Evolutionary conservation across 176 grass and related monocot genomes (phyloP).

Genomic region (barley (Hordeum vulgare)): DNA sequence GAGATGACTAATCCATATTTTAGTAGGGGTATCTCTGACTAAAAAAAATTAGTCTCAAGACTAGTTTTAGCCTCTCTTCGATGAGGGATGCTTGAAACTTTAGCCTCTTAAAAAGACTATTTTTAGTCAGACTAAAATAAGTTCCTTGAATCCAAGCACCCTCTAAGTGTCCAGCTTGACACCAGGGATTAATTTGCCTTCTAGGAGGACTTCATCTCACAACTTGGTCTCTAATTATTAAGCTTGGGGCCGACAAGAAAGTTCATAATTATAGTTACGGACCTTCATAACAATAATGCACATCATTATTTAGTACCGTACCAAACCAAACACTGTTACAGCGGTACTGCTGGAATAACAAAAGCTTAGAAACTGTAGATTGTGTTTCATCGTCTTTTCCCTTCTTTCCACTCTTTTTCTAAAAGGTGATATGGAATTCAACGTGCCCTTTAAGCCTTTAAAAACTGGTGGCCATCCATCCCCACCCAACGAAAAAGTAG

Average conservation of each 20-base stretch:
- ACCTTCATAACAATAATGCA: neutral
- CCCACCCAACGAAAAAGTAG: neutral
- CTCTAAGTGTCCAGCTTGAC: neutral
- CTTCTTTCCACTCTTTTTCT: constrained; percentile 17
- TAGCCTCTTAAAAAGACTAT: too few relatives aligned
- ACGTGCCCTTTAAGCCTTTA: constrained; percentile 21
- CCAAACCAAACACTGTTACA: neutral
- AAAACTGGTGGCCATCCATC: constrained; percentile 7
- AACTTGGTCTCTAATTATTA: neutral
- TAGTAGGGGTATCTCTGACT: too few relatives aligned
- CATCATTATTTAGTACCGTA: neutral
- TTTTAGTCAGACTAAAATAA: too few relatives aligned
- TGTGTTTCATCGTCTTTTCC: constrained; percentile 26
- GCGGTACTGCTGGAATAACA: neutral
- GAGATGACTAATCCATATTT: too few relatives aligned
- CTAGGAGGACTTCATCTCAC: neutral
- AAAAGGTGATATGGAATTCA: constrained; percentile 36
- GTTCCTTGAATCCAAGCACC: too few relatives aligned
- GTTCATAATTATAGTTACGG: neutral
- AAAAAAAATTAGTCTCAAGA: too few relatives aligned
- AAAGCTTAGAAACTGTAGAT: constrained; percentile 34
- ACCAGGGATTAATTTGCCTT: neutral
- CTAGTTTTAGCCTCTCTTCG: too few relatives aligned
- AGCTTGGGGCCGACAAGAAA: neutral
- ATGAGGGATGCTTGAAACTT: too few relatives aligned